Conservation (phyloP, 768 basidiomycete genomes). For the Podaxis carcinomalis region DNA sequence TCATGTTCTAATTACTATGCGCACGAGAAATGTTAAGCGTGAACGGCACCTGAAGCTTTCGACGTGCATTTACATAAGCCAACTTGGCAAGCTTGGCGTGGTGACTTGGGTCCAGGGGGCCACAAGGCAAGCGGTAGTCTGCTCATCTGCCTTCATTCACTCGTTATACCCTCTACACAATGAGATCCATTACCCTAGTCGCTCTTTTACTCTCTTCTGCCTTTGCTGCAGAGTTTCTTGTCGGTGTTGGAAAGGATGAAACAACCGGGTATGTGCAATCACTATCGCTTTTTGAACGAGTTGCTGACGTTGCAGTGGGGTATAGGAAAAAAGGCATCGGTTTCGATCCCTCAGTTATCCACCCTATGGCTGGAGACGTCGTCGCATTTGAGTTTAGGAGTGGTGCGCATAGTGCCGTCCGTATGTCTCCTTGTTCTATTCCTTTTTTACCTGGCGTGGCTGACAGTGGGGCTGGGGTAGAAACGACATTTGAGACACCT, state of each 20-base stretch:
- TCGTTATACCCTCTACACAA: not conserved
- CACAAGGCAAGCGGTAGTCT: no score
- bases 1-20: no score
- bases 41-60: no score
- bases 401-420: constrained; percentile 34
- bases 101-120: no score
- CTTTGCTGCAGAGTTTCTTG: constrained; percentile 27
- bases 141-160: no score
- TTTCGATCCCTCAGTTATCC: constrained; percentile 37
- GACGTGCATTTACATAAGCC: no score
- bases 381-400: constrained; percentile 35
- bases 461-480: constrained; percentile 13
- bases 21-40: no score
- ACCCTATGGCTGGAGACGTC: constrained; percentile 28
- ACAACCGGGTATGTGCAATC: constrained; percentile 28
- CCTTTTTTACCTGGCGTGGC: not conserved
- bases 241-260: constrained; percentile 38
- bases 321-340: constrained; percentile 35
- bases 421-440: constrained; percentile 21
- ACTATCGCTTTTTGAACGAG: not conserved
- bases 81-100: no score
- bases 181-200: constrained; percentile 7
- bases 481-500: constrained; percentile 33
- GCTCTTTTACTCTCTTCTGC: constrained; percentile 21
- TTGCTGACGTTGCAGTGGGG: not conserved